Evolutionary conservation across 2,329 filamentous ascomycete genomes (phyloP), one percentile per base, ranked within the genome.

Genomic region (Nectriaceae sp.): DNA sequence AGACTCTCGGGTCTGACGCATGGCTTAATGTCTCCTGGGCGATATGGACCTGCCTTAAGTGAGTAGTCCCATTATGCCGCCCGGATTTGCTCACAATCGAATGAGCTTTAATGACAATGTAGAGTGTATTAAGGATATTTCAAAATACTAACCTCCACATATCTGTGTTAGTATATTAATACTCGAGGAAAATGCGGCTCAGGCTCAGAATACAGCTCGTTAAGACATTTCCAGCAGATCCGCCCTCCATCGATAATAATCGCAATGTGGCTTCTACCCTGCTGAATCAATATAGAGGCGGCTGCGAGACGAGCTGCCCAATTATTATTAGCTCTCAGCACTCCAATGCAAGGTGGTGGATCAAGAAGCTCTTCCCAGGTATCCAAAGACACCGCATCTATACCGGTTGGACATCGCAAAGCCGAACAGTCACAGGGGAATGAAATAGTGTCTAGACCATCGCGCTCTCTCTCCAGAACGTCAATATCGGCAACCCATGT

Each of bases 71-170:
- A n/a, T n/a, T n/a, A n/a, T n/a, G n/a, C n/a, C n/a, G n/a, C n/a
- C n/a, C n/a, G n/a, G n/a, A n/a, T n/a, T n/a, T n/a, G n/a, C n/a
- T n/a, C n/a, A n/a, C n/a, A n/a, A n/a, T n/a, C n/a, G n/a, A n/a
- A n/a, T n/a, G n/a, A n/a, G n/a, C n/a, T n/a, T n/a, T n/a, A n/a
- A n/a, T n/a, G n/a, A n/a, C n/a, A n/a, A n/a, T n/a, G n/a, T n/a
- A n/a, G n/a, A n/a, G n/a, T n/a, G n/a, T n/a, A n/a, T n/a, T n/a
- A n/a, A n/a, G n/a, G n/a, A n/a, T n/a, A n/a, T n/a, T n/a, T n/a
- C n/a, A n/a, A 56, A 33, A 80, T 55, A 39, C 65, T 65, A 37
- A 66, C 58, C 56, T 82, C 79, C 3, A 64, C 57, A 24, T 76
- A 73, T 4, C 72, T 75, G 4, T 78, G 51, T 24, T 31, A 42